Percentiles rank a stretch among this genome's conserved stretches.
These are phyloP conservation scores for Lentinula aciculospora DNA, from an alignment of 768 basidiomycete genomes.

Conservation along the genomic window DNA sequence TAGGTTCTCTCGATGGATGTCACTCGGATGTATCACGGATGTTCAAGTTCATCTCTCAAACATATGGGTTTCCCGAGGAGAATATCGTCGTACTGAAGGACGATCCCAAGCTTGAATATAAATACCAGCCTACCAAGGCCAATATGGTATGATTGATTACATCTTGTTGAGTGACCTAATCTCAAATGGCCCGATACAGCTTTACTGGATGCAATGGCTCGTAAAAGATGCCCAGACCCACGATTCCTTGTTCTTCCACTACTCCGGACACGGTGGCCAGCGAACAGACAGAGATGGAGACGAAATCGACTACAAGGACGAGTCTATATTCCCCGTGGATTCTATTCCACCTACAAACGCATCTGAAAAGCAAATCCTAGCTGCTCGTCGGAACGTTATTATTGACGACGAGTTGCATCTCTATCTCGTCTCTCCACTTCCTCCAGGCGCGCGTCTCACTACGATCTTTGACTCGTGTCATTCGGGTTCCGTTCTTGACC, in stretches of 20 bases:
- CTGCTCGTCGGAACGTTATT: background rate
- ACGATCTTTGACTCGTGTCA: slow-evolving; percentile 50
- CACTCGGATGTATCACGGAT: slow-evolving; percentile 6
- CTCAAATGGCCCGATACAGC: background rate
- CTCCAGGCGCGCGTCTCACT: slow-evolving; percentile 62
- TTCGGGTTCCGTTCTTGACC: slow-evolving; percentile 55
- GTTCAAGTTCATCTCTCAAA: slow-evolving; percentile 3
- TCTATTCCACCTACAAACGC: background rate
- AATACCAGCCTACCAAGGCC: slow-evolving; percentile 5
- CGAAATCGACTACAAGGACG: slow-evolving; percentile 55
- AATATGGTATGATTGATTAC: background rate
- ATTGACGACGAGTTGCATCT: slow-evolving; percentile 54
- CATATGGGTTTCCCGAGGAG: slow-evolving; percentile 1
- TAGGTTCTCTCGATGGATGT: slow-evolving; percentile 7
- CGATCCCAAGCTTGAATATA: background rate
- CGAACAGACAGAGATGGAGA: slow-evolving; percentile 52
- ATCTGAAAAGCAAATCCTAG: background rate
- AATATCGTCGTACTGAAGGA: slow-evolving; percentile 6
- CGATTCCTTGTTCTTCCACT: slow-evolving; percentile 62
- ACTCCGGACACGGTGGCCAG: slow-evolving; percentile 71
- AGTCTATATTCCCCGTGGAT: slow-evolving; percentile 24
- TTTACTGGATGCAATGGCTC: slow-evolving; percentile 53
- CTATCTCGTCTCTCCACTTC: slow-evolving; percentile 52
- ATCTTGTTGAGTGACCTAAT: background rate
- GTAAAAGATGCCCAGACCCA: slow-evolving; percentile 50